These are phyloP conservation scores for Nectriaceae sp. DNA, from an alignment of 2,329 filamentous ascomycete species.

Conservation along the genomic window DNA sequence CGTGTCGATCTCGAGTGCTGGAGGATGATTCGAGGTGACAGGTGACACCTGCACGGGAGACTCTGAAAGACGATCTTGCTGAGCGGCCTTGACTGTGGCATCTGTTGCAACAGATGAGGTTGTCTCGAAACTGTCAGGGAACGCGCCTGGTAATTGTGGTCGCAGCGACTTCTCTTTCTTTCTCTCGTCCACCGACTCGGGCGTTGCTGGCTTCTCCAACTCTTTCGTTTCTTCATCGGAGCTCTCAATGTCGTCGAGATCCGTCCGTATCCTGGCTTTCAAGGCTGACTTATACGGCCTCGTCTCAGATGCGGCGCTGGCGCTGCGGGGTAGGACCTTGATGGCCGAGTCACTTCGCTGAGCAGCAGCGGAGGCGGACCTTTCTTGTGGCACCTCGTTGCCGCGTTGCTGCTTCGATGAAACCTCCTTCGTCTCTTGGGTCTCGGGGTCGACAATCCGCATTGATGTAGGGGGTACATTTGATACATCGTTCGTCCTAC, in stretches of 20 bases:
- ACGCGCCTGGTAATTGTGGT: conserved; percentile 41
- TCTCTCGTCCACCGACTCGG: conserved; percentile 21
- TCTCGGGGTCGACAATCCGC: conserved; percentile 60
- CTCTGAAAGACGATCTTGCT: conserved; percentile 58
- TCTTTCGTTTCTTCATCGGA: conserved; percentile 47
- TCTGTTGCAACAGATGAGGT: conserved; percentile 34
- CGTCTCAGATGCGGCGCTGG: conserved; percentile 43
- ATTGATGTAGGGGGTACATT: conserved; percentile 59
- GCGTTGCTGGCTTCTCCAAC: conserved; percentile 17
- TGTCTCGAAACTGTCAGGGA: conserved; percentile 43
- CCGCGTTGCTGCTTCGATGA: conserved; percentile 33
- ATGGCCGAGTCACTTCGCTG: conserved; percentile 37
- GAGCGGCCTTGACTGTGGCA: conserved; percentile 26
- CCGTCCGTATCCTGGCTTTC: conserved; percentile 60
- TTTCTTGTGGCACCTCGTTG: conserved; percentile 32
- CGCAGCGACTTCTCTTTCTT: conserved; percentile 23
- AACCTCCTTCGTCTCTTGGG: conserved; percentile 42
- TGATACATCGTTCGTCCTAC: conserved; percentile 52
- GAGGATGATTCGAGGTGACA: conserved; percentile 52
- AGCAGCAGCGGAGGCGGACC: conserved; percentile 36
- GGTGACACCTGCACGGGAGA: conserved; percentile 63
- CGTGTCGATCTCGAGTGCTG: conserved; percentile 68
- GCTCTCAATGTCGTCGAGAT: conserved; percentile 71
- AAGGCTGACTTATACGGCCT: conserved; percentile 51
- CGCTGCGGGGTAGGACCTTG: conserved; percentile 26